A percentile compares a stretch with the other conserved stretches of the same genome.
These are phyloP conservation scores for Annulohypoxylon nitens DNA, from an alignment of 495 filamentous ascomycete genomes.

Conservation along the genomic window DNA sequence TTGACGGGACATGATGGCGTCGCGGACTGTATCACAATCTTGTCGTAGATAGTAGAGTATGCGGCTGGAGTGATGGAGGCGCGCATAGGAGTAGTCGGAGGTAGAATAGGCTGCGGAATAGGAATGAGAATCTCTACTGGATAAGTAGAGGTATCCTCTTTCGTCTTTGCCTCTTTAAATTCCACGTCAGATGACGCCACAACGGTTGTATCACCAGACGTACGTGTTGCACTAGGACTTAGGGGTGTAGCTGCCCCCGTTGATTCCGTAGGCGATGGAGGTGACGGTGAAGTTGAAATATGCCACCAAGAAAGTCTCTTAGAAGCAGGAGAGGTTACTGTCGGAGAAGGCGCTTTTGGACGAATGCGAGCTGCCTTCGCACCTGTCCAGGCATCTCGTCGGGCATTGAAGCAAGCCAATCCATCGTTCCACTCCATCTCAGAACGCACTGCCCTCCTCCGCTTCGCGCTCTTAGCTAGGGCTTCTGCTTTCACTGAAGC, in stretches of 20 bases:
- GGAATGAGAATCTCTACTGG: constrained; percentile 67
- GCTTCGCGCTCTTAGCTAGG: constrained; percentile 66
- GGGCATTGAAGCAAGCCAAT: constrained; percentile 76
- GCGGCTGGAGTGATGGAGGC: constrained; percentile 75
- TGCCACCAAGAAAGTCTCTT: constrained; percentile 53
- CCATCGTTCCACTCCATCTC: constrained; percentile 90
- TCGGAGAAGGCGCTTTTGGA: constrained; percentile 51
- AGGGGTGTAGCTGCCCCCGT: constrained; percentile 35
- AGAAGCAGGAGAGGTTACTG: constrained; percentile 52
- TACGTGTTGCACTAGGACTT: constrained; percentile 47
- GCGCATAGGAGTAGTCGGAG: constrained; percentile 76
- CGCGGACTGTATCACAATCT: constrained; percentile 80
- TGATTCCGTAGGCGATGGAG: constrained; percentile 46
- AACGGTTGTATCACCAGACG: constrained; percentile 46
- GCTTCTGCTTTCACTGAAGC: constrained; percentile 55
- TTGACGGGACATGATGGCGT: constrained; percentile 90
- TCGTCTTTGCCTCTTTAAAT: constrained; percentile 37
- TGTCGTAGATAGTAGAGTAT: constrained; percentile 88
- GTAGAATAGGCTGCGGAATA: constrained; percentile 74
- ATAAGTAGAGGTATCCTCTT: constrained; percentile 47
- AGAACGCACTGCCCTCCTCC: constrained; percentile 72
- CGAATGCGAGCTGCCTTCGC: constrained; percentile 66
- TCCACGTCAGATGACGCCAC: constrained; percentile 47
- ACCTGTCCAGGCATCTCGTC: constrained; percentile 90
- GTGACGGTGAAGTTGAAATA: constrained; percentile 43